phyloP scores from a whole-genome alignment of 106 monocot species.

The Apostasia ramifera region DNA sequence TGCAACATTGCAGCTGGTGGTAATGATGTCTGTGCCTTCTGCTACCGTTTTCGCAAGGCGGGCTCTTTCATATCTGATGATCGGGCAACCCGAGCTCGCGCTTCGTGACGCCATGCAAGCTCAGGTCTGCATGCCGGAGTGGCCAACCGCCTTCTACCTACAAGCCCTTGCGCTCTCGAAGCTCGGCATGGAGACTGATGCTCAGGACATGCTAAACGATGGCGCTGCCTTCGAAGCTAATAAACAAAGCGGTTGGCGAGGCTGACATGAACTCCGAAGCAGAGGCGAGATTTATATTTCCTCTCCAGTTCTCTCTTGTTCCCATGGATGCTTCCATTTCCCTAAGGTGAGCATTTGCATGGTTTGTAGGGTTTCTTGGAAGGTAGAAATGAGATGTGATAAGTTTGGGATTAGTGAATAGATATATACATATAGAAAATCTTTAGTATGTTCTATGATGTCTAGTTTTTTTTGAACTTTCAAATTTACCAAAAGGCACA shows the following conservation, averaged over 20 bases:
- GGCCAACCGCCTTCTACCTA: constrained; percentile 96
- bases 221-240: constrained; percentile 89
- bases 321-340: too few relatives aligned
- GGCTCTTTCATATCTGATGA: constrained; percentile 91
- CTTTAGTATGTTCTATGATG: too few relatives aligned
- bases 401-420: too few relatives aligned
- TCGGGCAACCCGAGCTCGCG: constrained; percentile 80
- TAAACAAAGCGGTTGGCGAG: constrained; percentile 70
- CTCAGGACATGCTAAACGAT: constrained; percentile 99
- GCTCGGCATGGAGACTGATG: constrained; percentile 95
- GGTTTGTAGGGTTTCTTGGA: too few relatives aligned
- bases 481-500: too few relatives aligned
- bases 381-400: too few relatives aligned
- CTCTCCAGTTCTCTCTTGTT: too few relatives aligned
- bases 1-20: constrained; percentile 54
- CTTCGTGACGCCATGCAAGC: constrained; percentile 98
- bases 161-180: constrained; percentile 96
- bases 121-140: constrained; percentile 93
- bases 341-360: too few relatives aligned
- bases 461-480: too few relatives aligned
- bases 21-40: constrained; percentile 86
- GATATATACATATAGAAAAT: too few relatives aligned
- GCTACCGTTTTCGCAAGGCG: constrained; percentile 87
- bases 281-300: too few relatives aligned
- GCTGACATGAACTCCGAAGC: neutral